phyloP scores from a whole-genome alignment of 2,329 filamentous ascomycete species.

The Diatrype stigma region DNA sequence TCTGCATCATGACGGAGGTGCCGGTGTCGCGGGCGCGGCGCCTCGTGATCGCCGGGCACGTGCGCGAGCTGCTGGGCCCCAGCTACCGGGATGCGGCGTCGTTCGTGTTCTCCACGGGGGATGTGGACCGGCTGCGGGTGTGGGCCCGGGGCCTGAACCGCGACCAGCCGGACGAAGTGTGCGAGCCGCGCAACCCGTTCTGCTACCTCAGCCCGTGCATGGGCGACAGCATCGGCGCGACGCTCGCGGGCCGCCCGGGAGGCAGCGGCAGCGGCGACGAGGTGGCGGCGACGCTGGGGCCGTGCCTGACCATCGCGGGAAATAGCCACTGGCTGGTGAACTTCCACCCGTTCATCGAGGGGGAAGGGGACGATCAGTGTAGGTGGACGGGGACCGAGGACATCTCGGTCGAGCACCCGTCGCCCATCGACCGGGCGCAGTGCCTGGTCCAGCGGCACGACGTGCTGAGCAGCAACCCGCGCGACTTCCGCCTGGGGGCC shows the following conservation, averaged over 20 bases:
- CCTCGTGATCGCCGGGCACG: constrained; percentile 35
- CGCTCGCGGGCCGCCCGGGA: too few species aligned
- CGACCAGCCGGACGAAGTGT: constrained; percentile 38
- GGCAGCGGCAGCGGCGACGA: constrained; percentile 27
- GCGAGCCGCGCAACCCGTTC: constrained; percentile 38
- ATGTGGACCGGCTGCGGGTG: constrained; percentile 30
- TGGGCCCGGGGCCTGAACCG: constrained; percentile 37
- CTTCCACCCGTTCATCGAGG: constrained; percentile 40
- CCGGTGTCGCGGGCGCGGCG: constrained; percentile 32
- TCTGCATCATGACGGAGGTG: constrained; percentile 37
- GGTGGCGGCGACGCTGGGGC: constrained; percentile 38
- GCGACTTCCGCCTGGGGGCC: constrained; percentile 30
- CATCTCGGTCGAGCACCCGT: constrained; percentile 39
- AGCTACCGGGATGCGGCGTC: constrained; percentile 24
- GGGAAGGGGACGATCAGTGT: too few species aligned
- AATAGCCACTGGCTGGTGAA: constrained; percentile 39
- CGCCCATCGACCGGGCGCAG: constrained; percentile 33
- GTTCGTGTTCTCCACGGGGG: constrained; percentile 36
- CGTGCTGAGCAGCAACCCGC: constrained; percentile 22
- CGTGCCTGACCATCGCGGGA: constrained; percentile 34
- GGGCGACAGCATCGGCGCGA: constrained; percentile 41
- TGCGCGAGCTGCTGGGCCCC: constrained; percentile 37
- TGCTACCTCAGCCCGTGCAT: constrained; percentile 39
- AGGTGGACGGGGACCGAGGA: too few species aligned
- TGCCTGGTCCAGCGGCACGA: constrained; percentile 35